Conservation (phyloP, 306 rosid genomes). For the Lathyrus aphaca region DNA sequence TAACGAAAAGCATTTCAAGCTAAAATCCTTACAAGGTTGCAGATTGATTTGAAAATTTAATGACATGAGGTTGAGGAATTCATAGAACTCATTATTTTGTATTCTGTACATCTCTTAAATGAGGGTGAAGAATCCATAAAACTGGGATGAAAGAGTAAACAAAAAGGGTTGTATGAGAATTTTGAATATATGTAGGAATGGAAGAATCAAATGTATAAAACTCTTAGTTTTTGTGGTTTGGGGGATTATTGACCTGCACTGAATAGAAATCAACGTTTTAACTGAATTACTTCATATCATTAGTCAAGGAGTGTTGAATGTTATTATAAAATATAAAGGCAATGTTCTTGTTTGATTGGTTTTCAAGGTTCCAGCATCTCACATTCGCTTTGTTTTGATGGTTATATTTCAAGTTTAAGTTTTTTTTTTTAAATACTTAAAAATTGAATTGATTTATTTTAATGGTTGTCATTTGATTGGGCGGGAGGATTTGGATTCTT, state of each 20-base stretch:
- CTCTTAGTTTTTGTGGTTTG: background rate
- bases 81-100: background rate
- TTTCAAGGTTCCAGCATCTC: constrained; percentile 67
- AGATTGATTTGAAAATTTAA: constrained; percentile 8
- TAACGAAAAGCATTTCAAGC: constrained; percentile 31
- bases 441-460: too few relatives aligned
- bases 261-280: too few relatives aligned
- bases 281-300: too few relatives aligned
- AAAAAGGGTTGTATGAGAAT: background rate
- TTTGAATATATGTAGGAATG: background rate
- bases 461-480: too few relatives aligned
- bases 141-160: background rate
- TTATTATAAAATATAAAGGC: background rate
- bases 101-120: background rate
- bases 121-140: background rate
- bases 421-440: background rate
- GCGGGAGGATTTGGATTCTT: too few relatives aligned
- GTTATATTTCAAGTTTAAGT: background rate
- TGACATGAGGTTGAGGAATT: background rate
- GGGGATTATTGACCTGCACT: background rate
- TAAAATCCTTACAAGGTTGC: constrained; percentile 22
- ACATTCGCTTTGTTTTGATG: background rate
- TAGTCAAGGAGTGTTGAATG: background rate
- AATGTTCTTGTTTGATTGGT: constrained; percentile 78
- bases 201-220: background rate